Conservation (phyloP, 106 monocot genomes). For the Platanthera zijinensis region DNA sequence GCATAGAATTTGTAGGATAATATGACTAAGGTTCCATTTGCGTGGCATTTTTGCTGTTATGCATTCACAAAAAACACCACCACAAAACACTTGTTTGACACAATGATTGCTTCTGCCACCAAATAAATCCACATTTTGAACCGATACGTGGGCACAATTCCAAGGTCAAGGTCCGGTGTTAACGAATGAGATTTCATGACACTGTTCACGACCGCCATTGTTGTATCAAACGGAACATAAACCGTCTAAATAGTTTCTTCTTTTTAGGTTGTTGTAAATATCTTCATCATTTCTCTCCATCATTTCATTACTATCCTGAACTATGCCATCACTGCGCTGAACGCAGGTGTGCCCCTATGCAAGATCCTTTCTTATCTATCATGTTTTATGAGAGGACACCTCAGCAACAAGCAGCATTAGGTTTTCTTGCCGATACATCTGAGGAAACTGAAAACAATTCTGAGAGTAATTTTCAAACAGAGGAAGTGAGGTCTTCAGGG, state of each 20-base stretch:
- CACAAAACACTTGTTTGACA: background rate
- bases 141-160: too few relatives aligned
- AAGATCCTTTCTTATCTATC: constrained; percentile 60
- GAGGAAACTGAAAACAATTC: constrained; percentile 14
- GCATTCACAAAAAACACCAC: too few relatives aligned
- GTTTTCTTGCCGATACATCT: constrained; percentile 64
- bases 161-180: too few relatives aligned
- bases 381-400: constrained; percentile 71
- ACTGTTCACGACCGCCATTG: too few relatives aligned
- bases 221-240: too few relatives aligned
- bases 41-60: too few relatives aligned
- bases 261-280: background rate
- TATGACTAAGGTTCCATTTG: background rate
- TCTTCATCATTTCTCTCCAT: background rate
- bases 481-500: constrained; percentile 6
- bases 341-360: constrained; percentile 62
- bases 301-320: background rate
- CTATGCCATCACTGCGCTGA: constrained; percentile 2
- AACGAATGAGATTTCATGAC: too few relatives aligned
- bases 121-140: background rate
- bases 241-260: too few relatives aligned
- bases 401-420: constrained; percentile 72
- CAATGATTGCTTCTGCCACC: background rate
- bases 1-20: background rate
- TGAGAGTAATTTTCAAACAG: constrained; percentile 12